phyloP scores from a whole-genome alignment of 495 filamentous ascomycete genomes.

The Penicillium malachiteum region DNA sequence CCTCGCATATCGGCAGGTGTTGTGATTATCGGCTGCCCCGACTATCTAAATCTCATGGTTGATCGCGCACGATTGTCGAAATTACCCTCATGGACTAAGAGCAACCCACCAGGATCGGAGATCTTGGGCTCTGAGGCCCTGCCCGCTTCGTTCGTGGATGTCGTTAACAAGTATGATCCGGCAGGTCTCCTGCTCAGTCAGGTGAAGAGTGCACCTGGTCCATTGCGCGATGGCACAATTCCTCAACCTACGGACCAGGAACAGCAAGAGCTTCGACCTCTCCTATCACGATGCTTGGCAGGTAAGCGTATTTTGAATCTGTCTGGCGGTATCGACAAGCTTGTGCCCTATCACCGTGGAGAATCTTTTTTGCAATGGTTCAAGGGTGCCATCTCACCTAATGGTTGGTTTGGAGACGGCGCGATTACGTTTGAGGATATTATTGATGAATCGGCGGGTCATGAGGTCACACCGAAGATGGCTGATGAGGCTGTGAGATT shows the following conservation, averaged over 20 bases:
- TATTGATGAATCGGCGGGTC: slow-evolving; percentile 68
- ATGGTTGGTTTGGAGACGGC: slow-evolving; percentile 59
- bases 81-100: slow-evolving; percentile 56
- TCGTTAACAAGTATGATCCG: slow-evolving; percentile 64
- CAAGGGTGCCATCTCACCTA: slow-evolving; percentile 53
- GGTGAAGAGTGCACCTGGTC: slow-evolving; percentile 29
- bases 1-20: slow-evolving; percentile 73
- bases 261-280: slow-evolving; percentile 36
- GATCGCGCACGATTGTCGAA: slow-evolving; percentile 77
- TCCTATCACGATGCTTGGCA: slow-evolving; percentile 50
- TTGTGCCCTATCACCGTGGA: slow-evolving; percentile 75
- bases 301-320: slow-evolving; percentile 78
- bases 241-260: slow-evolving; percentile 48
- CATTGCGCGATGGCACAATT: slow-evolving; percentile 36
- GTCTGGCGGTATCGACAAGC: slow-evolving; percentile 73
- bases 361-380: slow-evolving; percentile 72
- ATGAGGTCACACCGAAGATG: slow-evolving; percentile 75
- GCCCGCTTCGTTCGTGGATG: slow-evolving; percentile 61
- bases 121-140: slow-evolving; percentile 79
- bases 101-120: slow-evolving; percentile 52
- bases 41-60: slow-evolving; percentile 74
- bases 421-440: slow-evolving; percentile 66
- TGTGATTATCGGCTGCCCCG: slow-evolving; percentile 83
- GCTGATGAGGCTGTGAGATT: slow-evolving; percentile 66
- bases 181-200: slow-evolving; percentile 64